Base-by-base conservation (phyloP, 2,329 filamentous ascomycete species). In the Fulvia fulva region DNA sequence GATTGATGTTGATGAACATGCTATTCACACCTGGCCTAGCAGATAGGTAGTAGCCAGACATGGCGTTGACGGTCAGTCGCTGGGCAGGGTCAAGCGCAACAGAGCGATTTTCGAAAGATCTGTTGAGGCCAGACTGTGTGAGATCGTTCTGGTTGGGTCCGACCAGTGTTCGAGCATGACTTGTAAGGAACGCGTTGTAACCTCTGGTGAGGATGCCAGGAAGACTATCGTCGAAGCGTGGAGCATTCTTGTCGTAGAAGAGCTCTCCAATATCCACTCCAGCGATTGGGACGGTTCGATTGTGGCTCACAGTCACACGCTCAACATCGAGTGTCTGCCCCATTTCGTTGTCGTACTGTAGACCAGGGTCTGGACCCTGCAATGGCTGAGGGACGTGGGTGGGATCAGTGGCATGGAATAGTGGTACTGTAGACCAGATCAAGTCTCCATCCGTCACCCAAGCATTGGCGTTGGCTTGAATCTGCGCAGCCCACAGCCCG, bases 1-100 rank as follows among this genome's bases (percentile, higher is more conserved):
- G 55, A 50, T 70, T 71, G 62, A 67, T 49, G 53, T 65, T 66
- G 41, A 68, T 28, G 5, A 63, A 47, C 12, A 63, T n/a, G 1
- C 47, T 46, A 1, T 59, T 14, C 1, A 49, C 19, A 4, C 58
- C 62, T 4, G 66, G 65, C 1, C 65, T 53, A 7, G 58, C 53
- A 8, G 65, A 65, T 2, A 61, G 34, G 44, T 60, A 66, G 51
- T 56, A 65, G n/a, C 66, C 66, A 1, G 22, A 16, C 23, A 61
- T 6, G 1, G 50, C 30, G 11, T 16, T 16, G 34, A 37, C 34
- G 5, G 34, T 37, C 11, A 16, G 7, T 14, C n/a, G 11, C 7
- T 37, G 34, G 5, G 34, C 11, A 12, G 16, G 12, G 16, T 37
- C 34, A 14, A 37, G 34, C 2, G 2, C 3, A n/a, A 14, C 34